Evolutionary conservation across 129 eudicot species (phyloP).

Genomic region (Flaveria sonorensis): DNA sequence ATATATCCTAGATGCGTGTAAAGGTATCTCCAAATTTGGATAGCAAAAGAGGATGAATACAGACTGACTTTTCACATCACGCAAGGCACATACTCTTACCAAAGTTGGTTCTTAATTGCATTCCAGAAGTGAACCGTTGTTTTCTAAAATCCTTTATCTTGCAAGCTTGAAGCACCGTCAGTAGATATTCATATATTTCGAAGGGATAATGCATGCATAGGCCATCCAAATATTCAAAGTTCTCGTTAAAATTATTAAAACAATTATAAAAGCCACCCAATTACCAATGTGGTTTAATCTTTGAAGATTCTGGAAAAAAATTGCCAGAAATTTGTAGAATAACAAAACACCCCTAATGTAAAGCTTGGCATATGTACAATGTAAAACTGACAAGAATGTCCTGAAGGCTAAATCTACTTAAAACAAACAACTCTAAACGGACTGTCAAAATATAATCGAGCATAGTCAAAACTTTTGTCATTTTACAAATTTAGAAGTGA

Average conservation of each 20-base stretch:
- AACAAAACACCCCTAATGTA: background rate
- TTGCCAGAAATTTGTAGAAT: background rate
- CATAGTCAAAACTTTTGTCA: background rate
- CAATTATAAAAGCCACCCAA: background rate
- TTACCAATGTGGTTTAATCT: background rate
- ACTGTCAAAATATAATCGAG: background rate
- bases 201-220: background rate
- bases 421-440: too few relatives aligned
- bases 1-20: too few relatives aligned
- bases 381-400: background rate
- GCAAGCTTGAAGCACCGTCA: background rate
- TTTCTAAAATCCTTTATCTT: background rate
- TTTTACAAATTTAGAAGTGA: background rate
- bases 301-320: background rate
- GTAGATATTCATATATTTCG: background rate
- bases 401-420: too few relatives aligned
- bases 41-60: too few relatives aligned
- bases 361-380: background rate
- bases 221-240: background rate
- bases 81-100: too few relatives aligned
- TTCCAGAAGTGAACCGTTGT: background rate
- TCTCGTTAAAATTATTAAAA: background rate
- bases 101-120: too few relatives aligned
- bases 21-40: too few relatives aligned
- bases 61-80: too few relatives aligned